Conservation (phyloP, 345 rosid species). For the Eucalyptus camaldulensis region DNA sequence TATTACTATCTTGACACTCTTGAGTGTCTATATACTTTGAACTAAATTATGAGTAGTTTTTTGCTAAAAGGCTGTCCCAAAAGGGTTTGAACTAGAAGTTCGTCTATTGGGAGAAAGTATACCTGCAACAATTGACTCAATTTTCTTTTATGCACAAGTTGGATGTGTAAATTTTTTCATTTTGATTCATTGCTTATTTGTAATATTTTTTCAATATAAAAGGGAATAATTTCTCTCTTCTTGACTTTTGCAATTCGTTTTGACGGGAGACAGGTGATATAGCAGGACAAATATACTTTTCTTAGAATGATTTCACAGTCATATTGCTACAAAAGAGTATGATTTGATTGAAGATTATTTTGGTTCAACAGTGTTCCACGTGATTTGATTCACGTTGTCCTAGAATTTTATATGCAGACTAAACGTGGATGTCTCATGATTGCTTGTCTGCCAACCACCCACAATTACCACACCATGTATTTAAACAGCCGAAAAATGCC, state of each 20-base stretch:
- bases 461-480: too few relatives aligned
- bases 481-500: too few relatives aligned
- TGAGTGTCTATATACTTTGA: too few relatives aligned
- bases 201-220: background rate
- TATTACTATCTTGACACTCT: accelerated
- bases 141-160: background rate
- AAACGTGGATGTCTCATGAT: too few relatives aligned
- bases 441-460: too few relatives aligned
- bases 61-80: accelerated
- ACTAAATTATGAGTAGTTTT: too few relatives aligned
- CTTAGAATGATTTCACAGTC: background rate
- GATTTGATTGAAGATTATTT: background rate
- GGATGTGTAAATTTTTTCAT: background rate
- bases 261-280: background rate
- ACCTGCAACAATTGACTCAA: too few relatives aligned
- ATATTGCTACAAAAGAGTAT: background rate
- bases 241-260: background rate
- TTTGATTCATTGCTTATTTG: background rate
- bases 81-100: too few relatives aligned
- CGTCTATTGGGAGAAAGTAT: too few relatives aligned
- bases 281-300: background rate
- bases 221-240: background rate
- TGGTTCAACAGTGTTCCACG: background rate
- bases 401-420: background rate
- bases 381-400: background rate